Base-by-base conservation (phyloP, 2,329 filamentous ascomycete species). In the Pestalotiopsis sp. region DNA sequence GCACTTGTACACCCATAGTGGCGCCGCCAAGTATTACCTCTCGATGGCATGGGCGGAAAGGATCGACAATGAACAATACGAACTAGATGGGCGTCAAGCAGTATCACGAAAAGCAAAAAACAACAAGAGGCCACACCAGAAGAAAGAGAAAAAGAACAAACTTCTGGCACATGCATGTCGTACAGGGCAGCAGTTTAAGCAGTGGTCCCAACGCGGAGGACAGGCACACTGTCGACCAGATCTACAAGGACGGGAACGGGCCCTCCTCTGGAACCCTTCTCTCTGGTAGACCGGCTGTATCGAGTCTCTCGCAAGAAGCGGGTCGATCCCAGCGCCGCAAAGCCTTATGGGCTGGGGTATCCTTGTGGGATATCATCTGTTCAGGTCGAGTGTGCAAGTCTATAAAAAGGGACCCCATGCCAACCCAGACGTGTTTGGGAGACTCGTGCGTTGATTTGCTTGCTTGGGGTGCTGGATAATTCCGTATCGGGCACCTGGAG, bases 1-100 rank as follows among this genome's bases (percentile, higher is more conserved):
- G 79, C 64, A 81, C 71, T 74, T 79, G 79, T 69, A 76, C 75
- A 67, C 76, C 78, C 80, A 82, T 82, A 70, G 75, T 75, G 72
- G 72, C 38, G 27, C 13, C 25, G 11, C 36, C 52, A 7, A 61
- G 38, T 36, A 36, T 12, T 45, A 49, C 23, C 36, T 31, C 36
- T 38, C 27, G 27, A 52, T 23, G 65, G 65, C 65, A 66, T 39
- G 36, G 20, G 45, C 17, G 17, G 17, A 52, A 52, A 52, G 45
- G 12, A 38, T 65, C 25, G 31, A n/a, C 13, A n/a, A 66, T 25
- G 27, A 52, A 38, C 38, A 25, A 31, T 41, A n/a, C n/a, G 20
- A 23, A 23, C 45, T n/a, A 52, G 11, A 20, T 52, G 17, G 20
- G 20, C 11, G 7, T 66, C 17, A 25, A 55, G 13, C n/a, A 41